phyloP scores from a whole-genome alignment of 192 early-diverging fungal genomes.

The Coemansia sp. region DNA sequence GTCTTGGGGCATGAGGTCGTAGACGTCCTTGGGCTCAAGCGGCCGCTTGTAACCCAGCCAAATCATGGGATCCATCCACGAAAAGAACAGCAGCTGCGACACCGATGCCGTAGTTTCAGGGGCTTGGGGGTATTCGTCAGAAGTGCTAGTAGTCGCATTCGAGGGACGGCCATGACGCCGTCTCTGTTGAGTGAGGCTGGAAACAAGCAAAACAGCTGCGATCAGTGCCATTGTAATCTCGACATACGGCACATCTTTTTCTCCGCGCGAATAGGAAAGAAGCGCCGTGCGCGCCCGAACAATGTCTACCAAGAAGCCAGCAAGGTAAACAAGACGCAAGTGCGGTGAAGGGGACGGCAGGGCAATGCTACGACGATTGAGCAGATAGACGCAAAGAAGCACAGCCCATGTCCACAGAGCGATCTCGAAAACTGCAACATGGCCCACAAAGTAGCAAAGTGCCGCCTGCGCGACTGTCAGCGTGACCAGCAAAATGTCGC shows the following conservation, averaged over 20 bases:
- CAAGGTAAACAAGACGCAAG: slow-evolving; percentile 35
- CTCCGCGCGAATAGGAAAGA: slow-evolving; percentile 27
- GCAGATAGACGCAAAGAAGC: slow-evolving; percentile 28
- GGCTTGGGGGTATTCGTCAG: slow-evolving; percentile 22
- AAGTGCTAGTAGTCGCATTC: slow-evolving; percentile 14
- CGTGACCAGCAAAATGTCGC: slow-evolving; percentile 26
- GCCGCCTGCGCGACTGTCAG: slow-evolving; percentile 18
- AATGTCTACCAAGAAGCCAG: slow-evolving; percentile 22
- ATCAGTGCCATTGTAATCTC: slow-evolving; percentile 21
- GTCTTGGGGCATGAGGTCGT: slow-evolving; percentile 51
- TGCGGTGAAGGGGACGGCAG: slow-evolving; percentile 48
- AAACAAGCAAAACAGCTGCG: slow-evolving; percentile 19
- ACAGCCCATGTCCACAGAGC: slow-evolving; percentile 39
- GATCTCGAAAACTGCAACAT: slow-evolving; percentile 16
- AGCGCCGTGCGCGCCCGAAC: slow-evolving; percentile 36
- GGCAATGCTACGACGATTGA: slow-evolving; percentile 14
- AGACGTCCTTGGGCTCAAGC: slow-evolving; percentile 63
- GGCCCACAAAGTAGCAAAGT: slow-evolving; percentile 10
- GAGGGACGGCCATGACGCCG: slow-evolving; percentile 38
- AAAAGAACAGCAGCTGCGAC: slow-evolving; percentile 58
- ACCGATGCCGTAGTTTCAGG: slow-evolving; percentile 59
- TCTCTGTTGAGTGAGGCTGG: slow-evolving; percentile 46
- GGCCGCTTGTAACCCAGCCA: slow-evolving; percentile 65
- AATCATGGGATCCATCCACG: slow-evolving; percentile 63
- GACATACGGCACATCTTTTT: slow-evolving; percentile 7